Evolutionary conservation across 441 rosid species (phyloP).

Genomic region (Mallotus repandus): DNA sequence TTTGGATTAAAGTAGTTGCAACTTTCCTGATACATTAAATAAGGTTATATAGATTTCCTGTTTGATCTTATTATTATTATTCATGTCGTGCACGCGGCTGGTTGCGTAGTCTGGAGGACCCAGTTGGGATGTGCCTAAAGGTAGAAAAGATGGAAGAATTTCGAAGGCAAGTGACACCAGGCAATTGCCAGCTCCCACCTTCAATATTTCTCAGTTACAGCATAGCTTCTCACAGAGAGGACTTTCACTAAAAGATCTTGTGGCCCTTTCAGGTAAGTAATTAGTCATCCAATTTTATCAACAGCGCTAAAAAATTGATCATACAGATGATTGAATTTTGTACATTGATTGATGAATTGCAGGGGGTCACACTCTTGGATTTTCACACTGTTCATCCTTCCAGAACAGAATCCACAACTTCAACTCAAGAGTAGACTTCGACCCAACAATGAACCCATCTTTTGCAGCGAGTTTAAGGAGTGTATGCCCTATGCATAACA

Average conservation of each 20-base stretch:
- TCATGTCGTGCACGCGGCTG: not conserved
- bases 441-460: slow-evolving; percentile 48
- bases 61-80: not conserved
- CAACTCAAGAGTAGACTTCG: slow-evolving; percentile 36
- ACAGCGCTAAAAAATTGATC: no score
- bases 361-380: slow-evolving; percentile 68
- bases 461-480: slow-evolving; percentile 45
- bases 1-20: not conserved
- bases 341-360: not conserved
- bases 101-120: slow-evolving; percentile 58
- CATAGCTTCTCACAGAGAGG: slow-evolving; percentile 62
- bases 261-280: slow-evolving; percentile 48
- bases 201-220: slow-evolving; percentile 52
- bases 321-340: no score
- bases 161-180: slow-evolving; percentile 54
- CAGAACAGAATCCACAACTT: slow-evolving; percentile 54
- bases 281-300: no score
- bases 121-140: slow-evolving; percentile 60
- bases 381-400: slow-evolving; percentile 64
- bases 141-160: slow-evolving; percentile 61
- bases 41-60: no score
- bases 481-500: slow-evolving; percentile 40
- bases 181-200: slow-evolving; percentile 50
- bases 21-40: not conserved
- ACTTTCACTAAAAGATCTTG: slow-evolving; percentile 52